Base-by-base conservation (phyloP, 345 rosid genomes). In the Salix caprea region DNA sequence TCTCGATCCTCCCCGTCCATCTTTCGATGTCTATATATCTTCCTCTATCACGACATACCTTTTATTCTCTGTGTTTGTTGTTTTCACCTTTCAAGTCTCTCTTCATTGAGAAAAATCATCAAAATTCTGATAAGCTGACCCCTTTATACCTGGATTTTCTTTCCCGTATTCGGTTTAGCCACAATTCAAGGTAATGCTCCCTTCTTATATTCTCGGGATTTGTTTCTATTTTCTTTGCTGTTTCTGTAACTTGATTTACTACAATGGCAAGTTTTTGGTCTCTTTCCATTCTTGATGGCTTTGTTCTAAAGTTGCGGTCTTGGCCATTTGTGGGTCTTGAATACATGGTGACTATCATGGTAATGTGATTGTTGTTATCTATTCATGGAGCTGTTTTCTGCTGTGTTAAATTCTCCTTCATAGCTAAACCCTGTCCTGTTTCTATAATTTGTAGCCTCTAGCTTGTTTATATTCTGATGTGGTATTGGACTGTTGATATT, bases 111-210 rank as follows among this genome's bases (percentile, higher is more conserved):
- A 36, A 3, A 39, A 23, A 71, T 36, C 21, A 9, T 14, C 15
- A 60, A 7, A 65, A 18, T 24, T 60, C 70, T 73, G 32, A 76
- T 62, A 58, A 58, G 9, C 48, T 32, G 12, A 28, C 48, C 48
- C 32, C 66, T 34, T 42, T n/a, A 18, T 67, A n/a, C 62, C 62
- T 44, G 37, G 65, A 30, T 58, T 7, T 13, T 65, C 32, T 67
- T 48, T 30, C 26, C 42, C 28, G 2, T 13, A 34, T 50, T 24
- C 24, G 40, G 74, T 66, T 30, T 8, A 69, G 67, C 80, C 78
- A 65, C 75, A 65, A 79, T 81, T 84, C 78, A 23, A 87, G 94
- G 94, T 90, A 30, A 86, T 26, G 71, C 50, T 54, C 54, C 71
- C 44, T 65, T 42, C 42, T 50, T 73, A 42, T 24, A 34, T 48